These are phyloP conservation scores for Scutellaria minor DNA, from an alignment of 257 asterid species.

Conservation along the genomic window DNA sequence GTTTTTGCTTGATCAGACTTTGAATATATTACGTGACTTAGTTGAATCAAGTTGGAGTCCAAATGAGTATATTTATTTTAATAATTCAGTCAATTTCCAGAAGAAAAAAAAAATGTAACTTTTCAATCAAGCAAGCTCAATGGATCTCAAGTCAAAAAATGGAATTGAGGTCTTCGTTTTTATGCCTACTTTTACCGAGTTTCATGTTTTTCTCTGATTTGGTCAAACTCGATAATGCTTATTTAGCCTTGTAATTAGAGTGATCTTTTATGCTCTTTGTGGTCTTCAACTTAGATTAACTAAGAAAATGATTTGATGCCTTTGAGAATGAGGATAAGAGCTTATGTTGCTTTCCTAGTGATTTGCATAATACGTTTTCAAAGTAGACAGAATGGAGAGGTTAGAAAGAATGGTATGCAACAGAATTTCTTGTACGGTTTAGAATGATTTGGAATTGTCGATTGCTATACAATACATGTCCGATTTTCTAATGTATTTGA, in stretches of 20 bases:
- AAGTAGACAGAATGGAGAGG: background rate
- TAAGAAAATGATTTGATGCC: background rate
- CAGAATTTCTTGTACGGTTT: background rate
- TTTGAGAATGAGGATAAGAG: slow-evolving; percentile 4
- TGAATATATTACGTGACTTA: background rate
- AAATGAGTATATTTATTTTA: background rate
- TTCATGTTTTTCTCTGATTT: background rate
- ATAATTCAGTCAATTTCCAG: background rate
- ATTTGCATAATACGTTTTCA: background rate
- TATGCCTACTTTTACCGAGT: background rate
- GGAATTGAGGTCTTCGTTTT: background rate
- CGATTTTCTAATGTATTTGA: background rate
- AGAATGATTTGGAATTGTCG: background rate
- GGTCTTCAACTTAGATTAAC: background rate
- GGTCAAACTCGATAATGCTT: background rate
- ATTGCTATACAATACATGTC: background rate
- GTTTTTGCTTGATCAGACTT: background rate
- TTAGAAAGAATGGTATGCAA: background rate
- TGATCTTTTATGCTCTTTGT: background rate
- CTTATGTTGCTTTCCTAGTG: background rate
- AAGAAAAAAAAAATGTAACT: background rate
- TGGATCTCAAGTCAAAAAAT: background rate
- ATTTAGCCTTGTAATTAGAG: background rate
- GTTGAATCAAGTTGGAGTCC: slow-evolving; percentile 4
- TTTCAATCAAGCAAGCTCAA: background rate